Conservation (phyloP, 768 basidiomycete species). For the Boletus sp. region DNA sequence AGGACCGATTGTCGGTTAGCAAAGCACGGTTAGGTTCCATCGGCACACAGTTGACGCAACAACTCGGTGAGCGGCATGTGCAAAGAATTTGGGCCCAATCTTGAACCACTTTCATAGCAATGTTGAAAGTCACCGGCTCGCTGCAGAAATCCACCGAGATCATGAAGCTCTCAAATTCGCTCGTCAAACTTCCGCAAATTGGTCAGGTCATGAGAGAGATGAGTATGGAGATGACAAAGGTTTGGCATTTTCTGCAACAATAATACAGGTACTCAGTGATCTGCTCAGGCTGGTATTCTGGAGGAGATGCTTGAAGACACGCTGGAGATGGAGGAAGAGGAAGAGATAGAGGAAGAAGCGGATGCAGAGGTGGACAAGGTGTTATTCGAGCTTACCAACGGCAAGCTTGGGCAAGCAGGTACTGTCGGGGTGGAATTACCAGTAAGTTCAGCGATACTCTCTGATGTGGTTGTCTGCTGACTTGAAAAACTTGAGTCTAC, state of each 20-base stretch:
- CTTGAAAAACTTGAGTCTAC: conserved; percentile 39
- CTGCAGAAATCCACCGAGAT: conserved; percentile 98
- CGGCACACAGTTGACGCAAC: conserved; percentile 82
- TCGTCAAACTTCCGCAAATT: conserved; percentile 90
- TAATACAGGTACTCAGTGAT: conserved; percentile 3
- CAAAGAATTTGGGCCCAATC: not conserved
- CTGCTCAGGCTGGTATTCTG: conserved; percentile 86
- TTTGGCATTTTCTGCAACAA: conserved; percentile 28
- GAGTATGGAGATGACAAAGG: conserved; percentile 99
- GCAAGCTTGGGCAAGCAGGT: conserved; percentile 88
- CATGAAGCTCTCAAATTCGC: conserved; percentile 94
- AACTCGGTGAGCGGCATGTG: conserved; percentile 65
- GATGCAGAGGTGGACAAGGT: conserved; percentile 98
- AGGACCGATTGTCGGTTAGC: conserved; percentile 84
- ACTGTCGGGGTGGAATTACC: conserved; percentile 68
- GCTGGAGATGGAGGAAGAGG: conserved; percentile 88
- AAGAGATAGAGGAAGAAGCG: conserved; percentile 94
- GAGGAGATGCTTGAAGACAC: conserved; percentile 98
- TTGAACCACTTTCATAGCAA: conserved; percentile 49
- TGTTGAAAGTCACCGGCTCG: conserved; percentile 96
- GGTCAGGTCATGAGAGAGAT: conserved; percentile 93
- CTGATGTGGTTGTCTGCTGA: conserved; percentile 2
- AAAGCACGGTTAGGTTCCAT: conserved; percentile 94
- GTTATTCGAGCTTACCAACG: conserved; percentile 90
- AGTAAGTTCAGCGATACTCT: conserved; percentile 44